Evolutionary conservation across 345 rosid species (phyloP), one percentile per base, ranked within the genome.

Genomic region (Hibiscus trionum): DNA sequence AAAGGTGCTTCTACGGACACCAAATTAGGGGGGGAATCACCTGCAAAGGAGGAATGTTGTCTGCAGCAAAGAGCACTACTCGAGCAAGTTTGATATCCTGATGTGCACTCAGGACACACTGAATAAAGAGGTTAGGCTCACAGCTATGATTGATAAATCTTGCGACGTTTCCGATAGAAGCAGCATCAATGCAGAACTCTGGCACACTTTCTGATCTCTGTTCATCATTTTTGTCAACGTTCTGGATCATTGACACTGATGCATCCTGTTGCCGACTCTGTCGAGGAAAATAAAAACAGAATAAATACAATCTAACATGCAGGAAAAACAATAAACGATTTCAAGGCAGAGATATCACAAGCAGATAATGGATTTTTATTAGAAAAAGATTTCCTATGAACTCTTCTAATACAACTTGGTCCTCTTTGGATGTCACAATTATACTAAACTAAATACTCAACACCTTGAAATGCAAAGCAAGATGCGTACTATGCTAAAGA

Each of bases 91-190:
- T 89, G 14, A 90, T 59, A 74, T 90, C 97, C 3, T 83, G 94
- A 81, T 95, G 99, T 21, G 87, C 84, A 79, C 93, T 88, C 80
- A 93, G 70, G 66, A 95, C 88, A 66, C 97, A 87, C 70, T 95
- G 98, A 8, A 95, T 95, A 75, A 92, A 95, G 11, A 95, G 87
- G 73, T 95, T 95, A 24, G 99, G 99, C 80, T 84, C 92, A 35
- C 99, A 95, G 67, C 98, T 92, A 75, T 92, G 98, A 73, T 95
- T 95, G 44, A 95, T 88, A 80, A 89, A 95, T 80, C 98, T 86
- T 9, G 99, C 91, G 76, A 89, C 29, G 77, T 89, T 95, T 81
- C 99, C 99, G 68, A 14, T 61, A 7, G 88, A 75, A 62, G 91
- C 91, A 33, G 99, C 99, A 76, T 95, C 97, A 61, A 95, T 90